Percentiles rank a stretch among this genome's conserved stretches.
Conservation (phyloP, 805 yeast genomes). For the Kodamaea sagamina region DNA sequence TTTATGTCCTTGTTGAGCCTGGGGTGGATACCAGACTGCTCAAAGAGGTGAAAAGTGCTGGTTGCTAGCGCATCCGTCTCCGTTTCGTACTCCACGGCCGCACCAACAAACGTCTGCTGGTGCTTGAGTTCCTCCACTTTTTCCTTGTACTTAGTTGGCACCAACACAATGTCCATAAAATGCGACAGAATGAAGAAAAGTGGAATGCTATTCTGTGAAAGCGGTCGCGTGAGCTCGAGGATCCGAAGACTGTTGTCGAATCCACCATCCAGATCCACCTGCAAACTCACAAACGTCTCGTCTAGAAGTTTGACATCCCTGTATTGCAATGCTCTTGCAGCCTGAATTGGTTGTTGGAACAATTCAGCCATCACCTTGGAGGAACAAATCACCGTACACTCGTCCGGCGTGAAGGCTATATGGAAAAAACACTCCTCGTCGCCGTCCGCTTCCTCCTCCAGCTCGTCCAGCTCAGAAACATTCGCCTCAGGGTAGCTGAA, state of each 20-base stretch:
- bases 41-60: constrained; percentile 38
- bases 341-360: constrained; percentile 42
- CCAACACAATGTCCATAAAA: constrained; percentile 61
- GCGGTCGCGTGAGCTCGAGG: constrained; percentile 56
- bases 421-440: constrained; percentile 51
- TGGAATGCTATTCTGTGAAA: constrained; percentile 57
- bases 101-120: constrained; percentile 1
- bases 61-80: constrained; percentile 26
- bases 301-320: constrained; percentile 41
- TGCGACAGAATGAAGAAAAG: constrained; percentile 63
- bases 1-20: constrained; percentile 39
- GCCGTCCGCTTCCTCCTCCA: constrained; percentile 18
- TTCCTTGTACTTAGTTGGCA: constrained; percentile 49
- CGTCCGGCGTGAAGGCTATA: constrained; percentile 62
- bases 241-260: constrained; percentile 53
- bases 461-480: constrained; percentile 8
- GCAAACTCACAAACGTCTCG: constrained; percentile 52
- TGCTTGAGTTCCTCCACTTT: constrained; percentile 46
- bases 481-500: constrained; percentile 3
- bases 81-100: constrained; percentile 6
- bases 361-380: constrained; percentile 35
- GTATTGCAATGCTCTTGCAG: constrained; percentile 34
- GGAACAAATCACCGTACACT: constrained; percentile 61
- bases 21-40: constrained; percentile 45
- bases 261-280: constrained; percentile 61